Evolutionary conservation across 2,329 filamentous ascomycete species (phyloP), one percentile per base, ranked within the genome.

Genomic region (Phaeoacremonium minimum): DNA sequence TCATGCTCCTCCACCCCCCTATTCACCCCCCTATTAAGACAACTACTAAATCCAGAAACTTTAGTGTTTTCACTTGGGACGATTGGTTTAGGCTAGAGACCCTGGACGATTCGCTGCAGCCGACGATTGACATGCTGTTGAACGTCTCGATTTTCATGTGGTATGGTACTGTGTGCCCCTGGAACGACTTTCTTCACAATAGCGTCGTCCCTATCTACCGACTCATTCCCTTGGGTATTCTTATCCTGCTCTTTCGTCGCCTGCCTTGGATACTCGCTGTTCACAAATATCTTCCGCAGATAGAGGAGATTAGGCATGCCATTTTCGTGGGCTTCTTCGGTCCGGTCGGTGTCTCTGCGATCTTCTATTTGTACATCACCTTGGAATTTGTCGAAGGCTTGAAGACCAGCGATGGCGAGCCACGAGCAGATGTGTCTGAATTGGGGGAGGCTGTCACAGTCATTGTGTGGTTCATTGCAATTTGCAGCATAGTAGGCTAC

Each of bases 41-140:
- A n/a, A n/a, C n/a, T n/a, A n/a, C n/a, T n/a, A n/a, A n/a, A n/a
- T n/a, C n/a, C n/a, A n/a, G n/a, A n/a, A n/a, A n/a, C n/a, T n/a
- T n/a, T n/a, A n/a, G n/a, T 52, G 78, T 77, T 1, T 95, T 96
- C 48, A 95, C 87, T 0, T 91, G 87, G 80, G 89, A 95, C 55
- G 88, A 95, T 60, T 94, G 87, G 88, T 96, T 95, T 61, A 83
- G 90, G 1, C 67, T 91, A 2, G 86, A 94, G 58, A 96, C 90
- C 0, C 67, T 84, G 49, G 90, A 95, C 48, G 91, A 96, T 52
- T 90, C 86, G 3, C 73, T 96, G n/a, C 89, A 96, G 55, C 89
- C 89, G 0, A 95, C 89, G 0, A 85, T 96, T 31, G 89, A 96
- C 57, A 95, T 95, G 88, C 71, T 96, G 3, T 80, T 96, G 39